Evolutionary conservation across 2,329 filamentous ascomycete genomes (phyloP).

Genomic region (Venturia effusa): DNA sequence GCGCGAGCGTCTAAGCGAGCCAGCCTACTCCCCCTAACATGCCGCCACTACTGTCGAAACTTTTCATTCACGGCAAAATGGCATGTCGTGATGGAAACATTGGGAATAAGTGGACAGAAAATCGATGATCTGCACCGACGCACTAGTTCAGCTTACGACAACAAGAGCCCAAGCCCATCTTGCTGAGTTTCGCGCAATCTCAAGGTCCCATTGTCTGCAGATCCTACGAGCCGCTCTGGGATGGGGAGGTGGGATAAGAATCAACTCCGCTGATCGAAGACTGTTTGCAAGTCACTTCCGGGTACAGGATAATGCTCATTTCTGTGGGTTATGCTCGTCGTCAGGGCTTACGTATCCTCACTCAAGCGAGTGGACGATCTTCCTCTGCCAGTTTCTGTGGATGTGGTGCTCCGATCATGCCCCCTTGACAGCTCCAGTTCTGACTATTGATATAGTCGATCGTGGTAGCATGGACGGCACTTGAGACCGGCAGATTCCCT

Average conservation of each 20-base stretch:
- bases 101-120: background rate
- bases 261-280: background rate
- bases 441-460: background rate
- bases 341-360: background rate
- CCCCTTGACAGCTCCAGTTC: background rate
- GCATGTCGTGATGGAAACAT: background rate
- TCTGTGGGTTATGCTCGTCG: background rate
- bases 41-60: background rate
- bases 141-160: background rate
- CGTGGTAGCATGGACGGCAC: background rate
- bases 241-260: background rate
- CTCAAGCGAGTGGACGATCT: background rate
- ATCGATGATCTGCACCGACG: background rate
- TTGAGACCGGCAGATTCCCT: background rate
- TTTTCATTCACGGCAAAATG: background rate
- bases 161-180: background rate
- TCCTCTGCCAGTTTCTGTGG: background rate
- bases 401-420: background rate
- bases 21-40: background rate
- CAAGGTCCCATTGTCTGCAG: background rate
- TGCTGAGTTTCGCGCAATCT: background rate
- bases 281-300: background rate
- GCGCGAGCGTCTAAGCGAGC: background rate
- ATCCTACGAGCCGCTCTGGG: background rate
- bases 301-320: background rate